Base-by-base conservation (phyloP, 2,329 filamentous ascomycete species). In the Onygenales sp. region DNA sequence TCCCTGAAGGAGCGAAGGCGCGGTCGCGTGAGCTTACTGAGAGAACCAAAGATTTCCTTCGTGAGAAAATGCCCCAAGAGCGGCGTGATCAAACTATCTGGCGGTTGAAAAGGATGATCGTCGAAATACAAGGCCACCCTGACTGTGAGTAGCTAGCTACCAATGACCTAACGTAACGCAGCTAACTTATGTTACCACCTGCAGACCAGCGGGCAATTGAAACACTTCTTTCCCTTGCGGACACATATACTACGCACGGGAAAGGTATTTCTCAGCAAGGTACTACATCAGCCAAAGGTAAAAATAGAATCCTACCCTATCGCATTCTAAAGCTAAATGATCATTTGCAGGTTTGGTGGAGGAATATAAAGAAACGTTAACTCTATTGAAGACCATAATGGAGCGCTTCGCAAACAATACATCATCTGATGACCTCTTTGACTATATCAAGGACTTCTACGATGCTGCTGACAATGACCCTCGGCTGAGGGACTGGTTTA, bases 351-450 rank as follows among this genome's bases (percentile, higher is more conserved):
- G 61, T 62, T 70, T 71, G 54, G 52, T 58, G 40, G 55, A 49
- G 55, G 65, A 58, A 59, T 71, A 66, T 59, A 62, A 67, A 63
- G 62, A 71, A 63, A 70, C 71, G 74, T 77, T 81, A 70, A 81
- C 73, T 59, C 63, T 68, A 46, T 70, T 74, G 17, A 77, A 88
- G 82, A 88, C 83, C 7, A 77, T 98, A 17, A 84, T 98, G 60
- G 93, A 97, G 76, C 87, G 93, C 47, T 97, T 96, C 63, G 93
- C 93, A 66, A 97, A 98, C 70, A 85, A 85, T 64, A 97, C 93
- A 7, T 96, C 91, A 0, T 83, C 84, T 36, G 86, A 94, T 58
- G 88, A 95, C 60, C 75, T 97, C 3, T 89, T 93, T 74, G 84
- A 87, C 14, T 83, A 90, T 0, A 85, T 98, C 69, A 85, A 90